phyloP scores from a whole-genome alignment of 139 green algal genomes.

The Raphidocelis subcapitata region DNA sequence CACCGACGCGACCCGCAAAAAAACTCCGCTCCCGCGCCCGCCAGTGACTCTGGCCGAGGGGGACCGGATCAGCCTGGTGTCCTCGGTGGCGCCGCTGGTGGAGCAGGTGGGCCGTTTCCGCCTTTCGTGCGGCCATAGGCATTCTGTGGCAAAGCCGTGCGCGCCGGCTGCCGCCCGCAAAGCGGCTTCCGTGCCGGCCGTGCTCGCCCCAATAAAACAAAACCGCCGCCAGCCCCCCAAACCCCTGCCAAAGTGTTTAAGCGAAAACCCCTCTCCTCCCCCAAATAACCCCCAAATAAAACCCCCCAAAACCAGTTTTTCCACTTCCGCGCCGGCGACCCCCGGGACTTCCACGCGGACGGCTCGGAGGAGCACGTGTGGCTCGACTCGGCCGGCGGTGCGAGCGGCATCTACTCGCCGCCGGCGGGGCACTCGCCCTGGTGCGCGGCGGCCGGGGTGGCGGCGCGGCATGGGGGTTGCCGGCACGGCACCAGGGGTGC shows the following conservation, averaged over 20 bases:
- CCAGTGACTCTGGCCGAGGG: conserved; percentile 35
- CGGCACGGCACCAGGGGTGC: too few species aligned
- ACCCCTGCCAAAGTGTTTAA: too few species aligned
- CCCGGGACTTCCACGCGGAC: conserved; percentile 7
- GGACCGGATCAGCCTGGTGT: conserved; percentile 58
- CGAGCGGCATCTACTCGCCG: conserved; percentile 18
- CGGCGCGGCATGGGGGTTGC: not conserved
- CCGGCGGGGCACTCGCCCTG: conserved; percentile 21
- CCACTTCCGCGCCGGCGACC: conserved; percentile 13
- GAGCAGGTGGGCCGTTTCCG: conserved; percentile 52
- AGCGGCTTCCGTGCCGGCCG: too few species aligned
- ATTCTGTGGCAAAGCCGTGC: too few species aligned
- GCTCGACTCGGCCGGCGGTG: conserved; percentile 17
- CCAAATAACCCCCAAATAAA: too few species aligned
- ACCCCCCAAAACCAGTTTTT: too few species aligned
- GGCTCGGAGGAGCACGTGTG: conserved; percentile 19
- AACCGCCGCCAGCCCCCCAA: too few species aligned
- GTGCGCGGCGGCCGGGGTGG: not conserved
- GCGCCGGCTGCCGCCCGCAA: too few species aligned
- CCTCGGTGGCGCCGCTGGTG: conserved; percentile 59
- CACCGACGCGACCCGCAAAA: too few species aligned
- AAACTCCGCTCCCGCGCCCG: not conserved
- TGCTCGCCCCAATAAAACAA: too few species aligned
- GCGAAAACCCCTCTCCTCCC: too few species aligned
- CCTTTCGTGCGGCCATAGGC: too few species aligned